Evolutionary conservation across 495 filamentous ascomycete species (phyloP).

Genomic region (Hypoxylon rickii): DNA sequence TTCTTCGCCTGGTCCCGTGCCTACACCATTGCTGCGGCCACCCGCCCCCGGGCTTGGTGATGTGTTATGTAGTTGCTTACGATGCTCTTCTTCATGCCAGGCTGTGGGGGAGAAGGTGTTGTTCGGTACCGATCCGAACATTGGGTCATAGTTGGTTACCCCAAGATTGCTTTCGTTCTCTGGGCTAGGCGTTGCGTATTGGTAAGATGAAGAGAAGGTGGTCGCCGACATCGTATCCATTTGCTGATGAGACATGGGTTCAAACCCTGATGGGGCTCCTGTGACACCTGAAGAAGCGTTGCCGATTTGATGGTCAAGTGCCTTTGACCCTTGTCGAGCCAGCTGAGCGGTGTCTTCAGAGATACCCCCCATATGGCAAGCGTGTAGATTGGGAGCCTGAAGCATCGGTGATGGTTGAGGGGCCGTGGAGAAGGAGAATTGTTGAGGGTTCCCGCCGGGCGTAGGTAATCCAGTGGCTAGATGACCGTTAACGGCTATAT

Average conservation of each 20-base stretch:
- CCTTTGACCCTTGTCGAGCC: conserved; percentile 26
- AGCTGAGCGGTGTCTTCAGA: neutral
- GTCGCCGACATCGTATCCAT: conserved; percentile 38
- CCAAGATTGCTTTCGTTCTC: conserved; percentile 31
- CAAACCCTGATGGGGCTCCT: conserved; percentile 28
- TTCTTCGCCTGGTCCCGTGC: conserved; percentile 52
- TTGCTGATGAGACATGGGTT: conserved; percentile 27
- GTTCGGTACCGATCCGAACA: conserved; percentile 56
- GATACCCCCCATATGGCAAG: conserved; percentile 19
- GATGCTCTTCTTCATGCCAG: conserved; percentile 46
- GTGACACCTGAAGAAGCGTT: conserved; percentile 14
- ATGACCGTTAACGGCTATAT: conserved; percentile 13
- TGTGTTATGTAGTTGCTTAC: conserved; percentile 17
- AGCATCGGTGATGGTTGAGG: conserved; percentile 43
- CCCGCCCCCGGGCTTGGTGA: conserved; percentile 46
- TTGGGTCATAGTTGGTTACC: conserved; percentile 54
- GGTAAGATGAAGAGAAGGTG: conserved; percentile 48
- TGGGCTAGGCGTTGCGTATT: conserved; percentile 37
- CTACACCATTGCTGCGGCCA: conserved; percentile 47
- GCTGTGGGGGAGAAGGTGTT: conserved; percentile 52
- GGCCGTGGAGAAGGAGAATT: conserved; percentile 39
- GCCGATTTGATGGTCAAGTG: conserved; percentile 24
- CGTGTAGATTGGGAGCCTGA: conserved; percentile 33
- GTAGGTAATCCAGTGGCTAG: conserved; percentile 35
- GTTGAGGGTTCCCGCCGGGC: conserved; percentile 33